Evolutionary conservation across 1,139 yeast genomes (phyloP).

Genomic region (Diutina rugosa): DNA sequence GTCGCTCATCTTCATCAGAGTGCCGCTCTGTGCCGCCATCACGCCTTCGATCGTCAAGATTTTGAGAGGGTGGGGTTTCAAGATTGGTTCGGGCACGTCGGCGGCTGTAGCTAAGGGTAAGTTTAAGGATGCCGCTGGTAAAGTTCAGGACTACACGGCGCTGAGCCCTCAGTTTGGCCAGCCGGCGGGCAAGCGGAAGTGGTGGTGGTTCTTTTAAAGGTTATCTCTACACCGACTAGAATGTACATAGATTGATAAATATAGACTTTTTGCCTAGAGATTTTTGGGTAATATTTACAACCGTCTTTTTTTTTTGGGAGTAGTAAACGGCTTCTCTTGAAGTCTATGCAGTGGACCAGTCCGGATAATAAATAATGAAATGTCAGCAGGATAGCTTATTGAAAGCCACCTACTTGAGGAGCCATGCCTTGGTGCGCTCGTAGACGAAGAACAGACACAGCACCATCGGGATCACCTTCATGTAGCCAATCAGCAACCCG

Average conservation of each 20-base stretch:
- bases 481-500: slow-evolving; percentile 88
- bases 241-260: background rate
- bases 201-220: slow-evolving; percentile 39
- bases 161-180: slow-evolving; percentile 37
- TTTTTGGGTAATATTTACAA: background rate
- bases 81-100: slow-evolving; percentile 40
- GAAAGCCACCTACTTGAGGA: slow-evolving; percentile 10
- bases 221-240: slow-evolving; percentile 10
- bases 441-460: slow-evolving; percentile 93
- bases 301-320: background rate
- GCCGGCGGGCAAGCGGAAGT: slow-evolving; percentile 38
- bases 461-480: slow-evolving; percentile 93
- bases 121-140: slow-evolving; percentile 14
- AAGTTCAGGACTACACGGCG: slow-evolving; percentile 14
- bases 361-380: background rate
- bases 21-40: slow-evolving; percentile 86
- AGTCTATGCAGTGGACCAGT: background rate
- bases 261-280: background rate
- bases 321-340: background rate
- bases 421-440: slow-evolving; percentile 62
- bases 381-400: background rate
- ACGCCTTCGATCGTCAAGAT: slow-evolving; percentile 67
- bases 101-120: slow-evolving; percentile 24
- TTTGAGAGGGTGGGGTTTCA: slow-evolving; percentile 70
- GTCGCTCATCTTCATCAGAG: slow-evolving; percentile 62